Evolutionary conservation across 495 filamentous ascomycete species (phyloP), one percentile per base, ranked within the genome.

Genomic region (Hypoxylon perforatum): DNA sequence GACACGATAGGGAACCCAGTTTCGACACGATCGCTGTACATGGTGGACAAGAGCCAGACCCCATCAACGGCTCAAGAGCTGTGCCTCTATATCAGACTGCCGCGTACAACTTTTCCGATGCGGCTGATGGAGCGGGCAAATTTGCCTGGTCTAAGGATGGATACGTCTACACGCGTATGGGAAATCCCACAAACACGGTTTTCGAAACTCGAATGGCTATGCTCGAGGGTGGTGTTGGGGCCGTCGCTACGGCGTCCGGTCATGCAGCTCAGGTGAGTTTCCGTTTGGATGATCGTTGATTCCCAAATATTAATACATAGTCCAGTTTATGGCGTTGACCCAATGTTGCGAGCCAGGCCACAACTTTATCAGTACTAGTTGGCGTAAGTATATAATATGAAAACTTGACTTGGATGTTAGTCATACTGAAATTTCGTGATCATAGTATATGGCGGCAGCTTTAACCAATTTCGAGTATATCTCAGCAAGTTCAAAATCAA

Each of bases 141-240:
- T 79, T 80, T 46, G 76, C 76, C 5, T 80, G 76, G 76, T 75
- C 74, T 17, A 76, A 73, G 53, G 76, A 78, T 14, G 76, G 78
- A 23, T 80, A 78, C 54, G 78, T 80, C 49, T 80, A 79, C 57
- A 80, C 78, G 2, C 74, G 78, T 44, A 79, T 80, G 76, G 75
- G 76, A 8, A 79, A 80, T 57, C 76, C 78, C 28, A 80, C 78
- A 22, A 79, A 75, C 53, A 75, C 73, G 1, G 77, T 80, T 30
- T 77, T 80, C 57, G 78, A 80, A 45, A 75, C 60, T 47, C 69
- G 78, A 18, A 80, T 80, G 78, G 65, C 78, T 11, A 76, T 78
- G 76, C 61, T 80, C 1, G 77, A 80, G 48, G 78, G 77, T 15
- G 78, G 78, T 19, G 74, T 78, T 6, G 78, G 78, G 21, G 78